phyloP scores from a whole-genome alignment of 768 basidiomycete species.

The Termitomyces eurrhizus region DNA sequence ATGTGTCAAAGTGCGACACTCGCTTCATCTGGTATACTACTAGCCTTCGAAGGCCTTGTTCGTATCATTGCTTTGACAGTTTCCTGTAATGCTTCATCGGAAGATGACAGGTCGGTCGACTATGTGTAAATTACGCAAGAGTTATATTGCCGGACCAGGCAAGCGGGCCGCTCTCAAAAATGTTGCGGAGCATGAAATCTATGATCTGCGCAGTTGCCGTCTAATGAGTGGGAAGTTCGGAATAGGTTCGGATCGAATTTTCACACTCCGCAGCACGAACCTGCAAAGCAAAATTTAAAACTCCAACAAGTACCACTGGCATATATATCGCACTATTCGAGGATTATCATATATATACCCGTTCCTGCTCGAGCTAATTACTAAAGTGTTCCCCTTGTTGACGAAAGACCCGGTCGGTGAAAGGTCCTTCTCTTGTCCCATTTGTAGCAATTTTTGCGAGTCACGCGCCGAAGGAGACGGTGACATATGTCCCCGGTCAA shows the following conservation, averaged over 20 bases:
- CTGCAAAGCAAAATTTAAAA: background rate
- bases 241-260: background rate
- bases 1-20: background rate
- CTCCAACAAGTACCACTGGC: constrained; percentile 2
- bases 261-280: background rate
- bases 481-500: constrained; percentile 4
- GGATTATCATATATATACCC: background rate
- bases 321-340: constrained; percentile 10
- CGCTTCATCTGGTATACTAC: background rate
- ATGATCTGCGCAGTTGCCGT: background rate
- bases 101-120: too few species aligned
- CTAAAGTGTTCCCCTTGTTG: background rate
- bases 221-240: background rate
- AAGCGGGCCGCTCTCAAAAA: background rate
- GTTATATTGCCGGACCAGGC: too few species aligned
- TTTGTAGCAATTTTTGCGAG: background rate
- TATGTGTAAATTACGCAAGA: too few species aligned
- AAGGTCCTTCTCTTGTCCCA: background rate
- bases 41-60: background rate
- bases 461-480: background rate
- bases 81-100: too few species aligned
- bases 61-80: too few species aligned
- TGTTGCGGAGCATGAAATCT: background rate
- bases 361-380: background rate
- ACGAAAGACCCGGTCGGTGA: background rate